phyloP scores from a whole-genome alignment of 306 rosid genomes.

The Cicer cuneatum region DNA sequence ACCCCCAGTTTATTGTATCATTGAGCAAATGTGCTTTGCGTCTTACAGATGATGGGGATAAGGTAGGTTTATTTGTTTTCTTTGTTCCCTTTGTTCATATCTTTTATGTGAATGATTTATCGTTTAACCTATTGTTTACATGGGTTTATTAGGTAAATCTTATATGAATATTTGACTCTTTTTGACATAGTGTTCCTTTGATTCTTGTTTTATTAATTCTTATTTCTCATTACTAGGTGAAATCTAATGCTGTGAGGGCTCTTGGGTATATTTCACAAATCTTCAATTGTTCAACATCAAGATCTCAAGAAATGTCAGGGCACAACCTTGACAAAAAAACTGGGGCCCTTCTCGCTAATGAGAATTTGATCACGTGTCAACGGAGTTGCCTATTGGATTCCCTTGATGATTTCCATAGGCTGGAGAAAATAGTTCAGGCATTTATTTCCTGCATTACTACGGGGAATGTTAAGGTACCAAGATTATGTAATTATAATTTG shows the following conservation, averaged over 20 bases:
- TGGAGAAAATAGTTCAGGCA: constrained; percentile 78
- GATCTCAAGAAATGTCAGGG: constrained; percentile 42
- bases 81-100: constrained; percentile 28
- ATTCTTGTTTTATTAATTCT: constrained; percentile 21
- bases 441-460: constrained; percentile 80
- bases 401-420: constrained; percentile 53
- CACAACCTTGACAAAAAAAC: constrained; percentile 38
- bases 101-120: constrained; percentile 18
- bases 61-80: constrained; percentile 54
- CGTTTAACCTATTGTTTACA: constrained; percentile 1
- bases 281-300: constrained; percentile 59
- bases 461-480: constrained; percentile 91
- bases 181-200: neutral
- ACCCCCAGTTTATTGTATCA: constrained; percentile 56
- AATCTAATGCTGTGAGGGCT: constrained; percentile 98
- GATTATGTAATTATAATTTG: constrained; percentile 24
- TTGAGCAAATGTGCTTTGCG: constrained; percentile 77
- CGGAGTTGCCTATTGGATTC: constrained; percentile 46
- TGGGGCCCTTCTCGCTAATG: constrained; percentile 42
- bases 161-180: constrained; percentile 13
- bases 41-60: constrained; percentile 88
- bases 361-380: constrained; percentile 38
- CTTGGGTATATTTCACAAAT: constrained; percentile 93
- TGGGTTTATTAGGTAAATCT: constrained; percentile 23
- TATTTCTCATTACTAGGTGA: constrained; percentile 61